phyloP scores from a whole-genome alignment of 1,284 basidiomycete species.

The Ceratobasidium sp. region DNA sequence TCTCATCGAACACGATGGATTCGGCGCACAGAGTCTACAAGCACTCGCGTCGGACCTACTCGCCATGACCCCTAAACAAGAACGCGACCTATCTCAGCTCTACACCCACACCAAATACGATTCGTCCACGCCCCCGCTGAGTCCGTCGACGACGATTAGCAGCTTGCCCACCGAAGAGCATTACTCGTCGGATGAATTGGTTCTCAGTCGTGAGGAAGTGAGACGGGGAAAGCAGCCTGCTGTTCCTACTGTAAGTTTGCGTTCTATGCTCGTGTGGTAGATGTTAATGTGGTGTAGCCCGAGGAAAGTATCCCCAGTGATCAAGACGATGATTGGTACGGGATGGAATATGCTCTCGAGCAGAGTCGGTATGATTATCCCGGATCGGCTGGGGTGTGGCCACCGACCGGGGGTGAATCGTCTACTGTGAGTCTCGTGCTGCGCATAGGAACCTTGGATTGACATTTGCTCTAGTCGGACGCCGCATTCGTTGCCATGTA shows the following conservation, averaged over 20 bases:
- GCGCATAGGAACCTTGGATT: neutral
- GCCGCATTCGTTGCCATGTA: conserved; percentile 37
- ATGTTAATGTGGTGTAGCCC: neutral
- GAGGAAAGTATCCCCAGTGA: neutral
- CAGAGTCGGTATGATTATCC: conserved; percentile 18
- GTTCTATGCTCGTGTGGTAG: neutral
- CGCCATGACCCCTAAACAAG: conserved; percentile 28
- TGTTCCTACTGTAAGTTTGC: conserved; percentile 2
- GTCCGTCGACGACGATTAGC: conserved; percentile 32
- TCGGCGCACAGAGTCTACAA: conserved; percentile 4
- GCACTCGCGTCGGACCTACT: conserved; percentile 17
- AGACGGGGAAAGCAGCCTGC: conserved; percentile 20
- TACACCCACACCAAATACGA: neutral
- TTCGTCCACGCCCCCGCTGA: conserved; percentile 22
- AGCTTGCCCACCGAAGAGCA: conserved; percentile 22
- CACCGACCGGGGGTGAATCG: conserved; percentile 26
- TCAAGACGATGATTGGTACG: conserved; percentile 31
- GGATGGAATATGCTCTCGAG: conserved; percentile 33
- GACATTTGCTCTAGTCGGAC: conserved; percentile 20
- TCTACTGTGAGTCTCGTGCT: conserved; percentile 15
- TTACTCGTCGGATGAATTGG: neutral
- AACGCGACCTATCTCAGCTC: neutral
- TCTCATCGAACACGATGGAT: conserved; percentile 17
- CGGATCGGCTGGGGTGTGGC: conserved; percentile 12
- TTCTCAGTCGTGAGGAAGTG: conserved; percentile 15